Conservation (phyloP, 2,329 filamentous ascomycete species). For the Fusarium xylarioides region DNA sequence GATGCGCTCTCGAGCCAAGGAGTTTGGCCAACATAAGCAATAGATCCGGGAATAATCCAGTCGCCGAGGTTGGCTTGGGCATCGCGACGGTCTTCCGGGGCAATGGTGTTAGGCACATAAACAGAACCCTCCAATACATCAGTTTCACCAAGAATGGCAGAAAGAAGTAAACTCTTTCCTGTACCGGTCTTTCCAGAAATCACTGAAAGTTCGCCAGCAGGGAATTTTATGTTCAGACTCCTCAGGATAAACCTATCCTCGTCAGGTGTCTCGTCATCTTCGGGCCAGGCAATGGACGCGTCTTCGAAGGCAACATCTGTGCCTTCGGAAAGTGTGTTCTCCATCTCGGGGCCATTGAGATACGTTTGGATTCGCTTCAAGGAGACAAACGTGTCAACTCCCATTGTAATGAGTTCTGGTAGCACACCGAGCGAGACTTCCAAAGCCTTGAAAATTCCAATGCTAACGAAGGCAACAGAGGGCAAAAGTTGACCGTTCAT, state of each 20-base stretch:
- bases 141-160: conserved; percentile 78
- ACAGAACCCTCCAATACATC: conserved; percentile 73
- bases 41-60: conserved; percentile 74
- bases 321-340: conserved; percentile 61
- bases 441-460: conserved; percentile 77
- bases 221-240: conserved; percentile 73
- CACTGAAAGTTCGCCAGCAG: conserved; percentile 73
- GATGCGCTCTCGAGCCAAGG: conserved; percentile 88
- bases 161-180: conserved; percentile 79
- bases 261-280: conserved; percentile 66
- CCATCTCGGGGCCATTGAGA: conserved; percentile 72
- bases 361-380: conserved; percentile 77
- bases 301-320: conserved; percentile 71
- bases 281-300: conserved; percentile 78
- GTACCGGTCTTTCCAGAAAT: conserved; percentile 81
- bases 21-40: conserved; percentile 81
- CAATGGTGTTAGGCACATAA: conserved; percentile 60
- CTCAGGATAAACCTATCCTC: conserved; percentile 71
- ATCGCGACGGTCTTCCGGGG: conserved; percentile 66
- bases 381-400: conserved; percentile 78
- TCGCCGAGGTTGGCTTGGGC: conserved; percentile 67
- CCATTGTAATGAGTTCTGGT: conserved; percentile 76
- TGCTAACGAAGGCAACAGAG: conserved; percentile 81
- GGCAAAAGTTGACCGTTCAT: conserved; percentile 71
- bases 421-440: conserved; percentile 76